Conservation (phyloP, 352 stramenopile species). For the Pythium grandisporangium region DNA sequence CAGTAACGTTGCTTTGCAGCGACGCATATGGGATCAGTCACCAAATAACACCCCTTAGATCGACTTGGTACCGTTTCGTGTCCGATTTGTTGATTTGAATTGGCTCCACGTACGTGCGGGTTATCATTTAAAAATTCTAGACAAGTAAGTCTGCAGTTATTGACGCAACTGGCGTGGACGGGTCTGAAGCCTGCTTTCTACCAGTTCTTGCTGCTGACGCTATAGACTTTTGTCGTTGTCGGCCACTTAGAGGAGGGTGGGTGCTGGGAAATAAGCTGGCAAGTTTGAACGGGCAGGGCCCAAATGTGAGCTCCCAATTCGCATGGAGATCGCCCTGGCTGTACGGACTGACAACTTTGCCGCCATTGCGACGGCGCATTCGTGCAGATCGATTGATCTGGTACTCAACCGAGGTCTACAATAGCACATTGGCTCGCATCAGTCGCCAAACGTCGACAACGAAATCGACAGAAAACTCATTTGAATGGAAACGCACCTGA, state of each 20-base stretch:
- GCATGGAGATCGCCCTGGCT: conserved; percentile 42
- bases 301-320: conserved; percentile 80
- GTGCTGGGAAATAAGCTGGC: conserved; percentile 52
- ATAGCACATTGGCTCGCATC: too few relatives aligned
- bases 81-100: background rate
- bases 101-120: too few relatives aligned
- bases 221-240: background rate
- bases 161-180: too few relatives aligned
- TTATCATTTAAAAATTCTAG: too few relatives aligned
- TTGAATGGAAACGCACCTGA: conserved; percentile 47
- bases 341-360: conserved; percentile 54
- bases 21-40: background rate
- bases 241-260: conserved; percentile 7
- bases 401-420: conserved; percentile 70
- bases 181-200: too few relatives aligned
- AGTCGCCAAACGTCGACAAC: too few relatives aligned
- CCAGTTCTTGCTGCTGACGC: too few relatives aligned
- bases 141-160: too few relatives aligned
- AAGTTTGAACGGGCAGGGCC: conserved; percentile 46
- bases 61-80: too few relatives aligned
- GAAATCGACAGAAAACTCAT: too few relatives aligned
- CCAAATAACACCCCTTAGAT: conserved; percentile 2
- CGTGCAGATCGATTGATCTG: conserved; percentile 67
- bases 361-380: conserved; percentile 34
- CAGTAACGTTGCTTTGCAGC: conserved; percentile 2